Evolutionary conservation across 106 monocot genomes (phyloP).

Genomic region (Apostasia ramifera): DNA sequence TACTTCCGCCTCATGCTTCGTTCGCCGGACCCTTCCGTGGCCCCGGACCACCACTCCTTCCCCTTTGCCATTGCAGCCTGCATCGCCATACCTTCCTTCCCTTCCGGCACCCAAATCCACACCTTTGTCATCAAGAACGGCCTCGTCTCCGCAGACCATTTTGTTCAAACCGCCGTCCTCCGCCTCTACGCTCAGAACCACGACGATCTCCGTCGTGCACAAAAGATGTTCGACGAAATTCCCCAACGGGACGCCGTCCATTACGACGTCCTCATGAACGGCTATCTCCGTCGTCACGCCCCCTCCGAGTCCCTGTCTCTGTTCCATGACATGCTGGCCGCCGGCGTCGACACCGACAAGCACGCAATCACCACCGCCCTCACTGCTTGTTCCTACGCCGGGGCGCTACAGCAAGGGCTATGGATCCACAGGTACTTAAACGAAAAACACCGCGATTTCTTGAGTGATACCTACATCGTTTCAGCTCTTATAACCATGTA

Average conservation of each 20-base stretch:
- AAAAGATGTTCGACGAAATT: conserved; percentile 47
- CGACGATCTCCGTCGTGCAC: conserved; percentile 6
- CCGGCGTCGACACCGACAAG: conserved; percentile 18
- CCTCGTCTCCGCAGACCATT: conserved; percentile 43
- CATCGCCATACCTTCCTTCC: conserved; percentile 8
- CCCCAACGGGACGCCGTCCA: conserved; percentile 34
- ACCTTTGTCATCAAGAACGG: conserved; percentile 33
- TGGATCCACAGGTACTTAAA: conserved; percentile 38
- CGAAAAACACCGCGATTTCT: not conserved
- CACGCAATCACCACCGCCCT: conserved; percentile 43
- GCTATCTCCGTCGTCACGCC: conserved; percentile 16
- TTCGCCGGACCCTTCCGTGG: conserved; percentile 1
- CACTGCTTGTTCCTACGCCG: conserved; percentile 47
- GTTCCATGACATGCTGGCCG: conserved; percentile 18
- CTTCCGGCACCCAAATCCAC: conserved; percentile 45
- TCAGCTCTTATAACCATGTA: conserved; percentile 67
- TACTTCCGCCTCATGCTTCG: conserved; percentile 13
- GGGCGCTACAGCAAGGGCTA: conserved; percentile 28
- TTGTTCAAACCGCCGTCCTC: conserved; percentile 43
- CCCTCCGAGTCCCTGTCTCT: conserved; percentile 18
- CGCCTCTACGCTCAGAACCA: conserved; percentile 18
- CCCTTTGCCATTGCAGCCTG: conserved; percentile 47
- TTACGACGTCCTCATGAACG: conserved; percentile 54
- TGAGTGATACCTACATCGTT: conserved; percentile 22
- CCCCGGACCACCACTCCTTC: conserved; percentile 48